A percentile compares a stretch with the other conserved stretches of the same genome.
Conservation (phyloP, 1,284 basidiomycete genomes). For the Puccinia horiana region DNA sequence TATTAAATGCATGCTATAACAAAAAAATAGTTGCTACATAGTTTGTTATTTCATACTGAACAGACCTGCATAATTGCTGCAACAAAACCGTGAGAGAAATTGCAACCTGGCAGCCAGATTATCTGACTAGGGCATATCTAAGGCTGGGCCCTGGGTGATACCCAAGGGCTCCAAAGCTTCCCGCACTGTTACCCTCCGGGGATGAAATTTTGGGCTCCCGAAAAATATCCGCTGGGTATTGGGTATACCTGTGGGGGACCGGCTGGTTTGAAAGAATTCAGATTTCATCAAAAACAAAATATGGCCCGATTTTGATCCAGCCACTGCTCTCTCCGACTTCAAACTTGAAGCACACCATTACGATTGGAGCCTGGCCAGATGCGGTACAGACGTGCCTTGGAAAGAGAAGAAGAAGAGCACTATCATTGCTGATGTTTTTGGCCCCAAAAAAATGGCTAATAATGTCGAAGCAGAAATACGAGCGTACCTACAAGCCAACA, state of each 20-base stretch:
- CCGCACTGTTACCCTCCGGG: not conserved
- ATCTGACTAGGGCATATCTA: too few species aligned
- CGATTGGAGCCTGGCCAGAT: not conserved
- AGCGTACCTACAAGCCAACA: not conserved
- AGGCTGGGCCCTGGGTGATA: slow-evolving; percentile 8
- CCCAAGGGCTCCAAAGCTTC: not conserved
- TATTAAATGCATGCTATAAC: too few species aligned
- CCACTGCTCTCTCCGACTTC: not conserved
- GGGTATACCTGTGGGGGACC: too few species aligned
- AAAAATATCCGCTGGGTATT: not conserved
- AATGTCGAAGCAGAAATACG: not conserved
- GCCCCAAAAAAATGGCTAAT: too few species aligned
- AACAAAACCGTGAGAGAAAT: too few species aligned
- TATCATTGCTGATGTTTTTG: not conserved
- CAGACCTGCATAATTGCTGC: too few species aligned
- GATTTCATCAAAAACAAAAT: not conserved
- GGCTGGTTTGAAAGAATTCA: not conserved
- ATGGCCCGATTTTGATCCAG: not conserved
- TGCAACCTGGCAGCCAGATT: too few species aligned
- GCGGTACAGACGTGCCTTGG: not conserved
- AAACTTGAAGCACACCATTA: not conserved
- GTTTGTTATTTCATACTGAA: too few species aligned
- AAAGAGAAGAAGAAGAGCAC: not conserved
- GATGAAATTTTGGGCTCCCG: not conserved
- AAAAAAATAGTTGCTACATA: too few species aligned